Conservation (phyloP, 805 yeast species). For the Yamadazyma sp. region DNA sequence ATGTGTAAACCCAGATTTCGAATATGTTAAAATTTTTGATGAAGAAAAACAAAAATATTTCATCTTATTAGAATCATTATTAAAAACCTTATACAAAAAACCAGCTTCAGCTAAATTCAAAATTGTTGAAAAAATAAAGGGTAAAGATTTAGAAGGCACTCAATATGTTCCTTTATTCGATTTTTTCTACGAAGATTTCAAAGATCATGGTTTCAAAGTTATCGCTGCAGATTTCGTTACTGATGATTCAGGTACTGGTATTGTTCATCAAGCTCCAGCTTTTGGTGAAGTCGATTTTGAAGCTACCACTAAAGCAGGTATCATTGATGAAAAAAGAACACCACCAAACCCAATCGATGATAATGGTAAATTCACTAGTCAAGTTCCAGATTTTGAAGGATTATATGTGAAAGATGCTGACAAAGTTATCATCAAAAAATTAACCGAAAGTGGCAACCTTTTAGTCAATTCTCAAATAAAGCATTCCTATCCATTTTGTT, state of each 20-base stretch:
- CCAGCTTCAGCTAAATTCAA: slow-evolving; percentile 87
- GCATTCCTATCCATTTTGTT: slow-evolving; percentile 99
- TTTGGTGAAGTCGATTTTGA: slow-evolving; percentile 98
- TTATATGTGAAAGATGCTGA: slow-evolving; percentile 95
- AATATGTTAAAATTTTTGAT: slow-evolving; percentile 88
- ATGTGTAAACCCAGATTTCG: slow-evolving; percentile 87
- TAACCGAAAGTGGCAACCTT: slow-evolving; percentile 74
- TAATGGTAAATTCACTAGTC: slow-evolving; percentile 75
- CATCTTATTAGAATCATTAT: slow-evolving; percentile 79
- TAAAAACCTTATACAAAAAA: slow-evolving; percentile 86
- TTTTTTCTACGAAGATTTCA: slow-evolving; percentile 72
- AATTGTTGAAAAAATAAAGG: slow-evolving; percentile 75
- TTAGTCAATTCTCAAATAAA: slow-evolving; percentile 77
- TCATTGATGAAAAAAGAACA: slow-evolving; percentile 60
- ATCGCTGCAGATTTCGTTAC: slow-evolving; percentile 82
- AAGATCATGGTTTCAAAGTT: slow-evolving; percentile 79
- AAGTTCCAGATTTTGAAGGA: slow-evolving; percentile 75
- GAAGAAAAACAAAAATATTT: slow-evolving; percentile 80
- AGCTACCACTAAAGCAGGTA: slow-evolving; percentile 72
- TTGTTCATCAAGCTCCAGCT: slow-evolving; percentile 97
- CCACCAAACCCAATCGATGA: slow-evolving; percentile 98
- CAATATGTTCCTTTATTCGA: slow-evolving; percentile 82
- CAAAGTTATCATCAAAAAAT: slow-evolving; percentile 77
- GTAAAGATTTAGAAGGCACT: slow-evolving; percentile 74
- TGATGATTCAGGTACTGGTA: slow-evolving; percentile 96